A percentile compares a stretch with the other conserved stretches of the same genome.
Evolutionary conservation across 192 early-diverging fungal species (phyloP).

Genomic region (Podila epigama): DNA sequence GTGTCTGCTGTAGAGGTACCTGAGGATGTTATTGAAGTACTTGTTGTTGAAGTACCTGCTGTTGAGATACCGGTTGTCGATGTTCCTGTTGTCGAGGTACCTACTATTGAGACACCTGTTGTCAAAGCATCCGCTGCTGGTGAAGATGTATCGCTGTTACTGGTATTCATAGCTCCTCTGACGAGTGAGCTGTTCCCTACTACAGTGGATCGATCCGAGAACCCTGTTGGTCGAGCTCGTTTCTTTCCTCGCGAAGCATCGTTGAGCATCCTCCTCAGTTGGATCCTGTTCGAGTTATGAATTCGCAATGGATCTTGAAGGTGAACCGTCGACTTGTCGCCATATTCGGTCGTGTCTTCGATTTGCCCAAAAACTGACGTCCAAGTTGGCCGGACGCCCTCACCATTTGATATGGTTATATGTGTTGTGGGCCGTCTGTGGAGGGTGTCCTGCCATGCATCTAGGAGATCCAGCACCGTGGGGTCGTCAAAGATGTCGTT

Average conservation of each 20-base stretch:
- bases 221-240: background rate
- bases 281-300: background rate
- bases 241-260: constrained; percentile 7
- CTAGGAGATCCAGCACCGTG: constrained; percentile 19
- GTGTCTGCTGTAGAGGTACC: no score
- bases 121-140: no score
- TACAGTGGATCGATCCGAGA: background rate
- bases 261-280: constrained; percentile 16
- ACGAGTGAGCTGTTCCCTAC: no score
- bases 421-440: no score
- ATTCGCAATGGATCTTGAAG: background rate
- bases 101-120: no score
- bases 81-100: no score
- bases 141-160: no score
- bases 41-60: no score
- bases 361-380: constrained; percentile 20
- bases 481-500: constrained; percentile 30
- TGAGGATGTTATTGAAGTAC: no score
- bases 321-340: constrained; percentile 18
- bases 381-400: constrained; percentile 30
- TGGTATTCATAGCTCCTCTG: no score
- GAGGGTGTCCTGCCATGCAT: constrained; percentile 25
- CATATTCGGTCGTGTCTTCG: constrained; percentile 20
- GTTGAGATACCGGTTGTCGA: no score
- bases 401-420: background rate